Percentiles rank a stretch among this genome's conserved stretches.
phyloP scores from a whole-genome alignment of 371 early-diverging fungal species.

The Mucor saturninus region DNA sequence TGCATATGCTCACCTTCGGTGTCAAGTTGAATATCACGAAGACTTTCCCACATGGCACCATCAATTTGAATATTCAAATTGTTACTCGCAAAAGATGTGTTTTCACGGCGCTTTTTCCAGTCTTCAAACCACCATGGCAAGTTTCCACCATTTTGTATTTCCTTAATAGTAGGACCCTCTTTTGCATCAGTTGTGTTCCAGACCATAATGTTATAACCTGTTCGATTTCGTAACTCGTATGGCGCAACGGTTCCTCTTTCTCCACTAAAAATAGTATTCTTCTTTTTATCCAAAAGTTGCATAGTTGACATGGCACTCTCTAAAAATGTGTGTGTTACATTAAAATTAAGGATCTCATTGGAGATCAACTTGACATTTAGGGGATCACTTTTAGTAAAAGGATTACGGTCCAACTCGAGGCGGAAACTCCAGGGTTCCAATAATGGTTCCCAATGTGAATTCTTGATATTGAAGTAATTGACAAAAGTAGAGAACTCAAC shows the following conservation, averaged over 20 bases:
- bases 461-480: constrained; percentile 94
- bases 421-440: constrained; percentile 90
- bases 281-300: constrained; percentile 52
- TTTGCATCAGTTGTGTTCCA: constrained; percentile 77
- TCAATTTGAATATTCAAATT: constrained; percentile 84
- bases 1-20: constrained; percentile 83
- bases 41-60: constrained; percentile 88
- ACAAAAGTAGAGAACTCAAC: constrained; percentile 73
- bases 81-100: constrained; percentile 53
- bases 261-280: constrained; percentile 37
- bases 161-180: constrained; percentile 68
- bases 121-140: constrained; percentile 96
- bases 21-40: constrained; percentile 88
- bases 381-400: constrained; percentile 25
- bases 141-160: constrained; percentile 73
- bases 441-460: constrained; percentile 98
- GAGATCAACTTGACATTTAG: constrained; percentile 70
- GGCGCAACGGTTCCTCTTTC: constrained; percentile 68
- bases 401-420: constrained; percentile 47
- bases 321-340: constrained; percentile 87
- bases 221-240: constrained; percentile 85
- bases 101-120: constrained; percentile 90
- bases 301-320: constrained; percentile 77
- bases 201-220: constrained; percentile 87
- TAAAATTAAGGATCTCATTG: constrained; percentile 82